These are phyloP conservation scores for Gomphus bonarii DNA, from an alignment of 1,284 basidiomycete genomes.

Conservation along the genomic window DNA sequence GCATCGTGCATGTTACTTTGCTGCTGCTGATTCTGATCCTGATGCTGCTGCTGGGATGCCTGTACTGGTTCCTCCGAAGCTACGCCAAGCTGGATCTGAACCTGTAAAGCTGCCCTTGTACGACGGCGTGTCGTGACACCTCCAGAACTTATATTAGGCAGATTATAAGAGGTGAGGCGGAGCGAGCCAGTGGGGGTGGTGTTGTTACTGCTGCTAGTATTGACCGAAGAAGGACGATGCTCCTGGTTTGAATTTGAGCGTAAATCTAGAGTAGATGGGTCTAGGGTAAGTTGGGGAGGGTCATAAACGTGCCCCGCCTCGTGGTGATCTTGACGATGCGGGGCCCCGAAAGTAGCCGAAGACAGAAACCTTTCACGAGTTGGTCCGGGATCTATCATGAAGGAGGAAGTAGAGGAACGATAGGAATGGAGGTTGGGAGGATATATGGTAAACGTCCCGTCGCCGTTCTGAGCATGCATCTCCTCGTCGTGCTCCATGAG, in stretches of 20 bases:
- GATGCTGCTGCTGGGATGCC: slow-evolving; percentile 2
- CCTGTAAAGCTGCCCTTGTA: slow-evolving; percentile 4
- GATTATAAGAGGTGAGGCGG: slow-evolving; percentile 8
- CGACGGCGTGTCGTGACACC: slow-evolving; percentile 7
- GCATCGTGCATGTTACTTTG: slow-evolving; percentile 8
- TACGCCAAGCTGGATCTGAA: slow-evolving; percentile 1
- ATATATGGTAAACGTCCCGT: slow-evolving; percentile 3
- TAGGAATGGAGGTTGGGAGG: slow-evolving; percentile 5
- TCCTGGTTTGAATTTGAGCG: slow-evolving; percentile 8
- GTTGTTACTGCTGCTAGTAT: slow-evolving; percentile 2
- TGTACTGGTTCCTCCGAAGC: not conserved
- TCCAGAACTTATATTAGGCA: slow-evolving; percentile 1
- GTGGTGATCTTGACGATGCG: slow-evolving; percentile 5
- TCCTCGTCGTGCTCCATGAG: slow-evolving; percentile 10
- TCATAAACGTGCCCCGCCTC: slow-evolving; percentile 11
- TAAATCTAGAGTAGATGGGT: slow-evolving; percentile 11
- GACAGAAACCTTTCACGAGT: slow-evolving; percentile 5
- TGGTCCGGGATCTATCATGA: not conserved
- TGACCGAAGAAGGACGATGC: slow-evolving; percentile 3
- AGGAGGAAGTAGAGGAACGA: not conserved
- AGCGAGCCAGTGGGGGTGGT: slow-evolving; percentile 10
- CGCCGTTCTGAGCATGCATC: slow-evolving; percentile 6
- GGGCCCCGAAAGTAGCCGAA: slow-evolving; percentile 9
- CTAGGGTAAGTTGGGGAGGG: slow-evolving; percentile 10
- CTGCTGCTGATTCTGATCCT: slow-evolving; percentile 2